Percentiles rank a stretch among this genome's conserved stretches.
Evolutionary conservation across 2,329 filamentous ascomycete genomes (phyloP).

Genomic region (Elsinoe arachidis): DNA sequence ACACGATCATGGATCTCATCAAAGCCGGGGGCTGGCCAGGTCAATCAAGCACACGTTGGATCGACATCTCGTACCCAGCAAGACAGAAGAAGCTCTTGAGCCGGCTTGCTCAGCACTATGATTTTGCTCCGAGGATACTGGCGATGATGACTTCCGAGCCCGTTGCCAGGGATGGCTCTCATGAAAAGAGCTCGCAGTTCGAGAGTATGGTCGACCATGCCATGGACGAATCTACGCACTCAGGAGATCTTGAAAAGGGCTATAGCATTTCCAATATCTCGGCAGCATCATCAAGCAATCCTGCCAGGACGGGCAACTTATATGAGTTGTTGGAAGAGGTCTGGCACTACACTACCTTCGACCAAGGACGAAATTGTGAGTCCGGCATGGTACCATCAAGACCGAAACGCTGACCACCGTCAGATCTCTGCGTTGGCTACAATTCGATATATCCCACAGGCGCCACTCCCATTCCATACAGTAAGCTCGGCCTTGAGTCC

Average conservation of each 20-base stretch:
- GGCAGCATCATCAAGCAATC: conserved; percentile 30
- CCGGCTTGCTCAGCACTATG: conserved; percentile 53
- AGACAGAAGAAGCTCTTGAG: conserved; percentile 49
- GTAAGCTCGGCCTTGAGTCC: conserved; percentile 21
- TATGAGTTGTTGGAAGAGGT: conserved; percentile 58
- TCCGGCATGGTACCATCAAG: background rate
- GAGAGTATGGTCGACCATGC: background rate
- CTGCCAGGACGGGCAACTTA: conserved; percentile 33
- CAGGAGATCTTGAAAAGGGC: conserved; percentile 25
- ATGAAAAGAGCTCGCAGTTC: conserved; percentile 2
- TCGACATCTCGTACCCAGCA: conserved; percentile 65
- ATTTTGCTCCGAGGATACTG: conserved; percentile 58
- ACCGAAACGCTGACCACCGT: background rate
- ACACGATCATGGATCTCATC: conserved; percentile 36
- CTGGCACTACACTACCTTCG: conserved; percentile 68
- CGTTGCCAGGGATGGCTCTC: conserved; percentile 16
- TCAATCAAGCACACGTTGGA: conserved; percentile 57
- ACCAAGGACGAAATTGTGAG: conserved; percentile 51
- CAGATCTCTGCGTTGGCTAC: conserved; percentile 60
- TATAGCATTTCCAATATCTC: conserved; percentile 26
- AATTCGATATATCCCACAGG: conserved; percentile 48
- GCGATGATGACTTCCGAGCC: conserved; percentile 56
- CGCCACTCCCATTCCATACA: conserved; percentile 25
- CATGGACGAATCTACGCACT: background rate
- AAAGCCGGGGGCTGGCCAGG: conserved; percentile 34